Percentiles rank a stretch among this genome's conserved stretches.
Conservation (phyloP, 768 basidiomycete genomes). For the Boletus huronensis region DNA sequence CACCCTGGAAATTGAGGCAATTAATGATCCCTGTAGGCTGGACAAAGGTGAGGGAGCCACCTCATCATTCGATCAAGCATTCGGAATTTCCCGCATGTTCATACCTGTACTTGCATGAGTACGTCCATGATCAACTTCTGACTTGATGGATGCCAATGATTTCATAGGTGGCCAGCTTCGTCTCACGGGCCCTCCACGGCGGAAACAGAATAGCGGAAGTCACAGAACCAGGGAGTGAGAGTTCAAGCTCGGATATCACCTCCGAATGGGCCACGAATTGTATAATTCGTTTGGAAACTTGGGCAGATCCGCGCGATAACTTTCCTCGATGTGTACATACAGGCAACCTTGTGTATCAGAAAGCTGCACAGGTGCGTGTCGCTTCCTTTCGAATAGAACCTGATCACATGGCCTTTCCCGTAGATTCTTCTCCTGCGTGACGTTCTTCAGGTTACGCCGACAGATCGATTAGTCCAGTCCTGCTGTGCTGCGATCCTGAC, state of each 20-base stretch:
- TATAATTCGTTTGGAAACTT: constrained; percentile 27
- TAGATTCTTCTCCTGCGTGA: constrained; percentile 36
- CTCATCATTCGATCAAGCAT: constrained; percentile 44
- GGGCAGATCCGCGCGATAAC: constrained; percentile 22
- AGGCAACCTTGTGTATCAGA: constrained; percentile 37
- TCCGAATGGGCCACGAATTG: constrained; percentile 23
- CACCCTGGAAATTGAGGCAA: constrained; percentile 15
- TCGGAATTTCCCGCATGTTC: constrained; percentile 37
- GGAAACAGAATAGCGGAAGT: constrained; percentile 18
- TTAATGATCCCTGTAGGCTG: constrained; percentile 23
- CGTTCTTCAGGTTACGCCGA: constrained; percentile 27
- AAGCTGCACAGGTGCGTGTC: constrained; percentile 33
- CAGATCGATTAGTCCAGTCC: constrained; percentile 29
- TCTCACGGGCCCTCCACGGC: constrained; percentile 34
- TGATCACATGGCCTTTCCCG: constrained; percentile 15
- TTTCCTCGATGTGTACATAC: constrained; percentile 28
- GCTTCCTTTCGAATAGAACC: constrained; percentile 18
- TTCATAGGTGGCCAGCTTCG: constrained; percentile 19
- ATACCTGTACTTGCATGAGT: constrained; percentile 30
- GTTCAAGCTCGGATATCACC: constrained; percentile 15
- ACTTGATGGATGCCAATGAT: neutral
- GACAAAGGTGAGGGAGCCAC: constrained; percentile 31
- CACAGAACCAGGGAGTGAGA: constrained; percentile 8
- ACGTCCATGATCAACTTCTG: constrained; percentile 7
- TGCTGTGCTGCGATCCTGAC: constrained; percentile 28